phyloP scores from a whole-genome alignment of 2,329 filamentous ascomycete species.

The Pyricularia sp. region DNA sequence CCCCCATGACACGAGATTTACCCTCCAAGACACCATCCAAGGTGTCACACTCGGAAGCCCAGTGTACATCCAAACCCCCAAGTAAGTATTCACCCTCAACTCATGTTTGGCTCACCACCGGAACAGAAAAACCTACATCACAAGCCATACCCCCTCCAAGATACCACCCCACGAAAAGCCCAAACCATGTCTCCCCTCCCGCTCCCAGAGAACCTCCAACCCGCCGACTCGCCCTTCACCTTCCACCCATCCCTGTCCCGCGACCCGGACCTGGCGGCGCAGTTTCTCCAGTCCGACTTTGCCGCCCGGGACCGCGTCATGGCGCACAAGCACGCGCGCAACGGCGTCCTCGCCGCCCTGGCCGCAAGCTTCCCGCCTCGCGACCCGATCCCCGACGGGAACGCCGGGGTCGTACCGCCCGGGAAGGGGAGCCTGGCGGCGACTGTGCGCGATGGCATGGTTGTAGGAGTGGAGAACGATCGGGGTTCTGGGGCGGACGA shows the following conservation, averaged over 20 bases:
- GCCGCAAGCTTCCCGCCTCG: not conserved
- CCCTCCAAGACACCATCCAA: not conserved
- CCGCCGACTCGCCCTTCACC: not conserved
- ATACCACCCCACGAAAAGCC: too few species aligned
- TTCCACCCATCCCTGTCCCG: not conserved
- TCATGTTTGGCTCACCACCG: not conserved
- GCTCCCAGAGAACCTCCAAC: not conserved
- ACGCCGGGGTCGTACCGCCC: not conserved
- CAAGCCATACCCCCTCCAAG: too few species aligned
- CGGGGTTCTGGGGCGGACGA: not conserved
- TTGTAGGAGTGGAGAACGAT: not conserved
- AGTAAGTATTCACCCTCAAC: not conserved
- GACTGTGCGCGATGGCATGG: not conserved
- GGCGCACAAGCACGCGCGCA: not conserved
- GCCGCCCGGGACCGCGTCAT: not conserved
- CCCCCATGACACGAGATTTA: not conserved
- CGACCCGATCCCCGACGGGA: not conserved
- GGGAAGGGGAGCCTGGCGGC: not conserved
- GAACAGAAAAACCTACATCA: not conserved
- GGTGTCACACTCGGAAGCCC: not conserved
- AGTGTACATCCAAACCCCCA: not conserved
- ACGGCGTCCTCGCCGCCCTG: not conserved
- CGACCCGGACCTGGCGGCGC: not conserved
- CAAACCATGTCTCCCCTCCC: conserved; percentile 2
- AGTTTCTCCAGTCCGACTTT: not conserved